Evolutionary conservation across 1,284 basidiomycete species (phyloP), one percentile per base, ranked within the genome.

Genomic region (Marasmius oreades): DNA sequence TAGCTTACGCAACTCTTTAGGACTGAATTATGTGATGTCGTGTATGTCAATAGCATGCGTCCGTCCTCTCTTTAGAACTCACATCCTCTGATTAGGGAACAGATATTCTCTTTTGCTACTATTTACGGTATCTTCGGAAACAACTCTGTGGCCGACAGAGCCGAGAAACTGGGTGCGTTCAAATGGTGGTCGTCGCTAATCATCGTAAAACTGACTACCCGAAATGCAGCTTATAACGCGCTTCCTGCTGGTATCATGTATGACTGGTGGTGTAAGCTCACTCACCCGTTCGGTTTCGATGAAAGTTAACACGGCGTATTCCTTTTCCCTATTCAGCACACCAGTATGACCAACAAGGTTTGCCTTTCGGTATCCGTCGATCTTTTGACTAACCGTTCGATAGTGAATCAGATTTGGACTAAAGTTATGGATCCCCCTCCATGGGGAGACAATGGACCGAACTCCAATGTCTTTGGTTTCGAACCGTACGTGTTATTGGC

Each of bases 331-430:
- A 31, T 23, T 14, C 52, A 72, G 72, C 71, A 2, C 71, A 74
- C 50, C 73, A 74, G 53, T 75, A 75, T 50, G 71, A 74, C 51
- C 72, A 74, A 61, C 68, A 75, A 68, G 71, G 71, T 71, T 45
- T 44, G 45, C 48, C 8, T 3, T 18, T 43, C 20, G 26, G 24
- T 5, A 37, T n/a, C 20, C 24, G 18, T 47, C 3, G 1, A 28
- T 1, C 11, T 33, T 12, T 31, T 14, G 16, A 22, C 43, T 54
- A 20, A 43, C n/a, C 33, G 10, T 24, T 26, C 23, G 18, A 28
- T 16, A 74, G 72, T 69, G 1, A 75, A 76, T 43, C 72, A 75
- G 58, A 72, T 76, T 20, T 75, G 73, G 73, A 68, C 71, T 1
- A 62, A 72, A 56, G 63, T 58, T 5, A 73, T 73, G 66, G 63